These are phyloP conservation scores for Arthrinium puccinioides DNA, from an alignment of 2,329 filamentous ascomycete species.

Conservation along the genomic window DNA sequence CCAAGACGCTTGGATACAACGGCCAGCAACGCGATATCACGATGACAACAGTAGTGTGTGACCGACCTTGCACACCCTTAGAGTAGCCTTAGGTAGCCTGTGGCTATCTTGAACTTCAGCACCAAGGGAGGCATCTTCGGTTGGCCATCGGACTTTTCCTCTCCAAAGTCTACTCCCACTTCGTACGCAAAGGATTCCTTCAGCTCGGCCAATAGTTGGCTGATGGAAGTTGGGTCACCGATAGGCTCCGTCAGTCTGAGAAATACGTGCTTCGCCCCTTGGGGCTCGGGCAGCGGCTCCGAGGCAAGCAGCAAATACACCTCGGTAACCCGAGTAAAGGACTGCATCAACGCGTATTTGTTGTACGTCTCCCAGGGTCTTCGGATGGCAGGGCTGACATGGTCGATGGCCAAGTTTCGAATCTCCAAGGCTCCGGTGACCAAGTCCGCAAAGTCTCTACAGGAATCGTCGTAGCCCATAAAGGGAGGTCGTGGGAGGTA, in stretches of 20 bases:
- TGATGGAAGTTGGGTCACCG: constrained; percentile 5
- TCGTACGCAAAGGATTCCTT: constrained; percentile 23
- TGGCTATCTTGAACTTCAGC: constrained; percentile 18
- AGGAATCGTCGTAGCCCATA: constrained; percentile 32
- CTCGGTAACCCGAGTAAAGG: constrained; percentile 30
- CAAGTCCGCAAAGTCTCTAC: constrained; percentile 31
- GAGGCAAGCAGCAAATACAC: constrained; percentile 26
- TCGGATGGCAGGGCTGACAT: constrained; percentile 34
- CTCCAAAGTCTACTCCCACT: constrained; percentile 10
- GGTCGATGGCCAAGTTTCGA: constrained; percentile 35
- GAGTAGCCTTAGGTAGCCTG: constrained; percentile 5
- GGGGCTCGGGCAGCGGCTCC: not conserved
- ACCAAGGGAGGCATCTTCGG: constrained; percentile 16
- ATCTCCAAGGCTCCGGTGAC: constrained; percentile 27
- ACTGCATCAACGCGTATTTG: constrained; percentile 37
- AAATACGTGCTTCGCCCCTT: constrained; percentile 2
- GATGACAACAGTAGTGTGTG: too few species aligned
- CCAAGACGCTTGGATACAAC: too few species aligned
- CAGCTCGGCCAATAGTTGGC: constrained; percentile 17
- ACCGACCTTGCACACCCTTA: too few species aligned
- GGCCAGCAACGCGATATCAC: too few species aligned
- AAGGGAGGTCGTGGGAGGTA: constrained; percentile 30
- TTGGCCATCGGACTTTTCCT: constrained; percentile 10
- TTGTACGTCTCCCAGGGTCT: constrained; percentile 44
- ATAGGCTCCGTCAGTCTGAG: constrained; percentile 6